Evolutionary conservation across 768 basidiomycete genomes (phyloP).

Genomic region (Pulveroboletus ravenelii): DNA sequence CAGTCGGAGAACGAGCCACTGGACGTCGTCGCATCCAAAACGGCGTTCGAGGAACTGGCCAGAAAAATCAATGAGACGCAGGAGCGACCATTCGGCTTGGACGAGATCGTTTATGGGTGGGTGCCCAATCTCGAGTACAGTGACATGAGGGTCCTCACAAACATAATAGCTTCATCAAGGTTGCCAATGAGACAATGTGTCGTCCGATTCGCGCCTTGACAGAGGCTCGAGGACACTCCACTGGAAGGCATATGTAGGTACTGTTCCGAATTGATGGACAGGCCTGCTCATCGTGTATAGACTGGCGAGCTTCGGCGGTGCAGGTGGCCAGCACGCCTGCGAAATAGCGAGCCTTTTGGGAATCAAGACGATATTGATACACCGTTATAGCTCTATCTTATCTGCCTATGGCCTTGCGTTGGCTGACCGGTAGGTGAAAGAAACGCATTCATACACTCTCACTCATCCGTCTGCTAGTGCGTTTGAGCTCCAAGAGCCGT

Average conservation of each 20-base stretch:
- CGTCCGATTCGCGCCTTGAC: constrained; percentile 89
- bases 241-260: constrained; percentile 62
- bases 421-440: constrained; percentile 56
- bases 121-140: constrained; percentile 13
- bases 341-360: constrained; percentile 85
- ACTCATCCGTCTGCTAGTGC: constrained; percentile 44
- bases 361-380: constrained; percentile 83
- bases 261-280: not conserved
- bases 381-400: constrained; percentile 87
- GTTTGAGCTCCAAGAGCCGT: constrained; percentile 86
- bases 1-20: constrained; percentile 81
- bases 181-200: constrained; percentile 96
- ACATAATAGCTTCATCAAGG: constrained; percentile 77
- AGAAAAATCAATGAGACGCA: constrained; percentile 65
- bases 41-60: constrained; percentile 63
- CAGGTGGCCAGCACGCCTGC: constrained; percentile 90
- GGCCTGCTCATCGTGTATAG: constrained; percentile 33
- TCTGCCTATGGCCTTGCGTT: constrained; percentile 93
- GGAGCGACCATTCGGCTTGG: constrained; percentile 56
- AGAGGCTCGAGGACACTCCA: constrained; percentile 83
- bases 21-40: constrained; percentile 65
- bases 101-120: constrained; percentile 88
- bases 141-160: not conserved
- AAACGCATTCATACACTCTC: not conserved
- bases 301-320: constrained; percentile 83